Evolutionary conservation across 179 eudicot genomes (phyloP).

Genomic region (Spergularia azorica): DNA sequence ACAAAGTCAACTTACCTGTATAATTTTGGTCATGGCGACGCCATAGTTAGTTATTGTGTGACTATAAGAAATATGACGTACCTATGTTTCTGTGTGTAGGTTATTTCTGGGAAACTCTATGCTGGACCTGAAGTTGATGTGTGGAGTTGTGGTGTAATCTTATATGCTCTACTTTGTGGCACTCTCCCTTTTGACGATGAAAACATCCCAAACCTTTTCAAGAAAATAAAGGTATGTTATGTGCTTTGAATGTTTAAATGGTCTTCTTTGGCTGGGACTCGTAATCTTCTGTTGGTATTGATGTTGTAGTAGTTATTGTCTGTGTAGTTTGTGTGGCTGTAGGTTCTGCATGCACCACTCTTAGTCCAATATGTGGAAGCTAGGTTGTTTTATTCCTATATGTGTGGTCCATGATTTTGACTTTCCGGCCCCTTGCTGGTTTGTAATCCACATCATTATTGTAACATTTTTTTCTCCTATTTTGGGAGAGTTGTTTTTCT

Average conservation of each 20-base stretch:
- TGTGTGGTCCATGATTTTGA: neutral
- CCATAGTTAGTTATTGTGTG: neutral
- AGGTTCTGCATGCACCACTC: neutral
- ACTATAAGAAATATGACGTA: neutral
- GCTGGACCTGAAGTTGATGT: conserved; percentile 99
- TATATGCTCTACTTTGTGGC: conserved; percentile 97
- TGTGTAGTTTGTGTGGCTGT: no score
- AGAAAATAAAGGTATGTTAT: conserved; percentile 77
- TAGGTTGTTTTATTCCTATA: neutral
- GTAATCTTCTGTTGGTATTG: neutral
- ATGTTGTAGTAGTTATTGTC: neutral
- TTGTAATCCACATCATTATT: neutral
- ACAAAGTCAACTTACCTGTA: neutral
- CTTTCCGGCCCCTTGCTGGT: neutral
- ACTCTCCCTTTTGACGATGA: conserved; percentile 97
- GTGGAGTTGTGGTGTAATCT: conserved; percentile 98
- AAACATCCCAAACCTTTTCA: conserved; percentile 88
- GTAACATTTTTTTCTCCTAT: neutral
- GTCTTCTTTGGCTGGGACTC: neutral
- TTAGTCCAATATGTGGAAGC: neutral
- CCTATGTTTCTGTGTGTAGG: conserved; percentile 42
- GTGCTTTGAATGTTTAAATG: neutral
- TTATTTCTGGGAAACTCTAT: conserved; percentile 88
- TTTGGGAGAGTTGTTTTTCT: no score
- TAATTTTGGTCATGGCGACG: neutral